Evolutionary conservation across 2,329 filamentous ascomycete genomes (phyloP).

Genomic region (Coniella vitis): DNA sequence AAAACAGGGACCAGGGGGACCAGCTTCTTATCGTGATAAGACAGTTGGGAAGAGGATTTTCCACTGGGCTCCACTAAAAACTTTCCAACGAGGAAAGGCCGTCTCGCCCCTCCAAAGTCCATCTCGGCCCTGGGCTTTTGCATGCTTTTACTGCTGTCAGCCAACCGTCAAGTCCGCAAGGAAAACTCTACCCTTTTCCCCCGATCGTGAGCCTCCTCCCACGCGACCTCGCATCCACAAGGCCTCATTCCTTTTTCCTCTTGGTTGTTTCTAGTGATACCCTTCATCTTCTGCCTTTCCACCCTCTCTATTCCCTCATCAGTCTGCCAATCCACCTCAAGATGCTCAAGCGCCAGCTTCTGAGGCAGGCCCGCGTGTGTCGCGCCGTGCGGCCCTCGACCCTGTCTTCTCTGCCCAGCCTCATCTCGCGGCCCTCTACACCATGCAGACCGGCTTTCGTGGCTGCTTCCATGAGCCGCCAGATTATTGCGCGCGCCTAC

Average conservation of each 20-base stretch:
- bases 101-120: neutral
- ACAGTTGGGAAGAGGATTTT: neutral
- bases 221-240: neutral
- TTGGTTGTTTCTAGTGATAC: neutral
- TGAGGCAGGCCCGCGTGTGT: conserved; percentile 14
- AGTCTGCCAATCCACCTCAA: neutral
- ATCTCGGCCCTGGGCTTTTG: neutral
- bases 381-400: conserved; percentile 12
- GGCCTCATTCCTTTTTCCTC: neutral
- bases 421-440: conserved; percentile 2
- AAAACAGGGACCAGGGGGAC: neutral
- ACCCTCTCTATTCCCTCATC: neutral
- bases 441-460: conserved; percentile 8
- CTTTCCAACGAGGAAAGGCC: neutral
- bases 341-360: conserved; percentile 17
- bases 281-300: neutral
- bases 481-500: conserved; percentile 11
- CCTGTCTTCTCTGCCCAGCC: conserved; percentile 8
- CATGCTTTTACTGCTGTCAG: neutral
- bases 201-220: neutral
- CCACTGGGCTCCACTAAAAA: neutral
- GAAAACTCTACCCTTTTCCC: neutral
- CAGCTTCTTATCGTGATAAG: neutral
- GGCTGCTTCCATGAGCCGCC: conserved; percentile 8
- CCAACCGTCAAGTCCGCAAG: too few species aligned